phyloP scores from a whole-genome alignment of 768 basidiomycete species.

The Tylopilus sp. region DNA sequence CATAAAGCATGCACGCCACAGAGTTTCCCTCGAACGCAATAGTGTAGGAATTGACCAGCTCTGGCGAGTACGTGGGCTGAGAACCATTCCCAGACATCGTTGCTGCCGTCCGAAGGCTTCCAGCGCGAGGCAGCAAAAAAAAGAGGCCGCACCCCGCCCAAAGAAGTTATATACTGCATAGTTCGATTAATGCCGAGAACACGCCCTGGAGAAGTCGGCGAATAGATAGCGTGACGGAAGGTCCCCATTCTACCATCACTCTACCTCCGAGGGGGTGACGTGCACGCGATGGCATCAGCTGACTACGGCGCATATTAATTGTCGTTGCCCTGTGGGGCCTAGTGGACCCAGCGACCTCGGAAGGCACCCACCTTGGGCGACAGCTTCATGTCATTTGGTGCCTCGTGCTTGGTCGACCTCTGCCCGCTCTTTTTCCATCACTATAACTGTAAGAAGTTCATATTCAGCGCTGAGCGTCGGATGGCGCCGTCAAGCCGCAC shows the following conservation, averaged over 20 bases:
- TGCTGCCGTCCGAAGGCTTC: not conserved
- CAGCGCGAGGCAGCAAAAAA: too few species aligned
- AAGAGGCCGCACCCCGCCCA: not conserved
- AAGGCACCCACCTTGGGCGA: not conserved
- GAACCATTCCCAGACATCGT: constrained; percentile 15
- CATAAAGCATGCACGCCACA: constrained; percentile 20
- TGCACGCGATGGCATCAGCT: not conserved
- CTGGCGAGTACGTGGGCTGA: constrained; percentile 6
- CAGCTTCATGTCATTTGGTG: not conserved
- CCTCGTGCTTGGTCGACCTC: not conserved
- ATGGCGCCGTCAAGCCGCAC: not conserved
- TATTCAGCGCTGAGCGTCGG: not conserved
- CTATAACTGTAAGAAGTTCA: not conserved
- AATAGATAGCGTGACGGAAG: not conserved
- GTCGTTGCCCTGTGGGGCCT: not conserved
- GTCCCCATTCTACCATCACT: not conserved
- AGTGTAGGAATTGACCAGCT: constrained; percentile 16
- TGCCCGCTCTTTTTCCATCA: constrained; percentile 2
- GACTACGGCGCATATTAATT: not conserved
- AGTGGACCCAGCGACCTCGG: not conserved
- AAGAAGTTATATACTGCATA: constrained; percentile 5
- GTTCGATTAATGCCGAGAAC: not conserved
- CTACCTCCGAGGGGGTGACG: constrained; percentile 1
- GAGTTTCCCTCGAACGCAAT: constrained; percentile 22
- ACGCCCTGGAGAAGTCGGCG: not conserved